Evolutionary conservation across 352 stramenopile genomes (phyloP).

Genomic region (Pythium plurisporium): DNA sequence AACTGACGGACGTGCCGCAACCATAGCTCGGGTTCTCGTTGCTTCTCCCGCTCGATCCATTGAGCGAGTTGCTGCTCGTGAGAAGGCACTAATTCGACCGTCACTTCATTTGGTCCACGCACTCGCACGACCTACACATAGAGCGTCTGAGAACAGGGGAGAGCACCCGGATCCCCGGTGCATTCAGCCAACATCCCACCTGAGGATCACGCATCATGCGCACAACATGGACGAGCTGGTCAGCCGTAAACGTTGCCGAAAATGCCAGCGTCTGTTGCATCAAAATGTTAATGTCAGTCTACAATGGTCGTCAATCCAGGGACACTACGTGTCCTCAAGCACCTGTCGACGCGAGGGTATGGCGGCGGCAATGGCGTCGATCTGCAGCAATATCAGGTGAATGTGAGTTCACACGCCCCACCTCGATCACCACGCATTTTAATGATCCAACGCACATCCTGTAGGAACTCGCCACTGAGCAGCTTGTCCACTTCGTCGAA

Average conservation of each 20-base stretch:
- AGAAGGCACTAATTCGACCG: slow-evolving; percentile 57
- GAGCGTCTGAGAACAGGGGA: neutral
- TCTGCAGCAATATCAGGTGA: slow-evolving; percentile 24
- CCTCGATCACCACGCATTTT: neutral
- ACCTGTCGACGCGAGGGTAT: slow-evolving; percentile 65
- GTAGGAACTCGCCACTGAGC: slow-evolving; percentile 55
- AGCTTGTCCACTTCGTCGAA: slow-evolving; percentile 85
- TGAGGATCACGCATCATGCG: slow-evolving; percentile 61
- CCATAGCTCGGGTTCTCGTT: slow-evolving; percentile 56
- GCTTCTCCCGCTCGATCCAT: slow-evolving; percentile 50
- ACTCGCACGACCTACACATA: slow-evolving; percentile 67
- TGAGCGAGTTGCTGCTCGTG: slow-evolving; percentile 28
- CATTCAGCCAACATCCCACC: slow-evolving; percentile 24
- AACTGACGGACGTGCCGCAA: slow-evolving; percentile 65
- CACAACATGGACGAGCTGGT: slow-evolving; percentile 48
- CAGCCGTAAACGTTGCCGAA: slow-evolving; percentile 72
- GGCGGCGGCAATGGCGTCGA: slow-evolving; percentile 47
- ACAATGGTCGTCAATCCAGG: too few species aligned
- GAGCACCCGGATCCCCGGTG: neutral
- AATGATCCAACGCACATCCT: slow-evolving; percentile 33
- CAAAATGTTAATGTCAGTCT: neutral
- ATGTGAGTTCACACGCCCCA: neutral
- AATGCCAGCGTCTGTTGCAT: slow-evolving; percentile 56
- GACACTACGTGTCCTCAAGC: too few species aligned
- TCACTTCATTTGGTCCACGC: slow-evolving; percentile 47